Base-by-base conservation (phyloP, 768 basidiomycete species). In the Pleurotus tuber-regium region DNA sequence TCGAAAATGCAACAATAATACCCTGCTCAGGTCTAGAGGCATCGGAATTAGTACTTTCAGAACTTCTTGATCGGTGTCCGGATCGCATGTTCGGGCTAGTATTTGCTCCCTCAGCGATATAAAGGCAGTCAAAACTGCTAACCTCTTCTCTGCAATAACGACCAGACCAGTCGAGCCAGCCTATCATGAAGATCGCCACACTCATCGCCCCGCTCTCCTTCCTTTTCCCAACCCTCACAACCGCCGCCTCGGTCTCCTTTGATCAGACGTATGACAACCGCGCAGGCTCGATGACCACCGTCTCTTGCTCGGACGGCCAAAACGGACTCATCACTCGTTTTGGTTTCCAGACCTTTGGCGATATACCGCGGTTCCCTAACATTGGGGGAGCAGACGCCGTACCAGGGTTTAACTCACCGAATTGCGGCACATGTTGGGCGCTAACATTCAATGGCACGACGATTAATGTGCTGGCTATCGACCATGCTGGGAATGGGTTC, bases 341-440 rank as follows among this genome's bases (percentile, higher is more conserved):
- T 21, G 68, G 67, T 4, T 84, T 70, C 65, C 71, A 66, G 3
- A 82, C 74, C 30, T 79, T 84, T 46, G 72, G 69, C 10, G 66
- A 68, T 28, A 62, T 87, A 21, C 83, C 84, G 1, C 66, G 64
- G 39, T 87, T 83, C 70, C 83, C 84, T 1, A 61, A 70, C 63
- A 80, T 87, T 58, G 83, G 82, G 25, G 84, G 78, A 1, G 78
- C 73, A 1, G 67, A 70, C 12, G 79, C 72, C 31, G 68, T 86
- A 50, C 63, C 63, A 4, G 76, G 73, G 18, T 85, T 67, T 64
- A 72, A 80, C 60, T 84, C 81, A 1, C 54, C 64, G 1, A 66
- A 70, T 38, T 87, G 84, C 57, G 82, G 82, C 2, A 73, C 75
- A 23, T 87, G 86, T 64, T 87, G 82, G 82, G 50, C 70, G 51